A percentile compares a stretch with the other conserved stretches of the same genome.
Evolutionary conservation across 108 stramenopile genomes (phyloP).

Genomic region (Cylindrotheca closterium): DNA sequence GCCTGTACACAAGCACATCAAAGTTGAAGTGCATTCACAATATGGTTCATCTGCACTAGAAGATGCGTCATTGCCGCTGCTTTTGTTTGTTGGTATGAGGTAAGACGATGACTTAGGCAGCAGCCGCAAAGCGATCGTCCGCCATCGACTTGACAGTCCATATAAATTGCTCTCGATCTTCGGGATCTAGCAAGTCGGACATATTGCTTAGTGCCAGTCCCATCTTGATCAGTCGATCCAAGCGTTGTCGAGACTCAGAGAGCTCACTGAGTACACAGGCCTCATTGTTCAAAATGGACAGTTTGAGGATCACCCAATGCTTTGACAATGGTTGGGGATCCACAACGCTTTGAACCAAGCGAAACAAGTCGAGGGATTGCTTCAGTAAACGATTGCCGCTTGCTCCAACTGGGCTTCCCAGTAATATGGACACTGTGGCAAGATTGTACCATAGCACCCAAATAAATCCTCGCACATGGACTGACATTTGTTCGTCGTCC

Average conservation of each 20-base stretch:
- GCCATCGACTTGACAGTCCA: constrained; percentile 13
- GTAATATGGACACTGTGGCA: constrained; percentile 6
- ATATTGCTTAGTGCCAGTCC: constrained; percentile 14
- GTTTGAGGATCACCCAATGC: constrained; percentile 20
- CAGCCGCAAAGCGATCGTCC: constrained; percentile 21
- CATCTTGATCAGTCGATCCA: constrained; percentile 17
- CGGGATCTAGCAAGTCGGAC: constrained; percentile 13
- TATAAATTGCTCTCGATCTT: constrained; percentile 15
- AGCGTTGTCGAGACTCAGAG: constrained; percentile 3
- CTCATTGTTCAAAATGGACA: constrained; percentile 22
- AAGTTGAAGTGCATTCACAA: too few species aligned
- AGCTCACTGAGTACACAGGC: too few species aligned
- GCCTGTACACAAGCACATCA: too few species aligned
- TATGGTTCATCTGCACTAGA: too few species aligned
- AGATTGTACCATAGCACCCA: constrained; percentile 29
- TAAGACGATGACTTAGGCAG: too few species aligned
- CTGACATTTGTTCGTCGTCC: too few species aligned
- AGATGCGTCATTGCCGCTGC: too few species aligned
- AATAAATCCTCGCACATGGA: too few species aligned
- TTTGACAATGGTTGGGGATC: constrained; percentile 10
- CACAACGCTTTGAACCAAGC: constrained; percentile 9
- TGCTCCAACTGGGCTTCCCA: constrained; percentile 3
- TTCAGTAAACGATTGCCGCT: not conserved
- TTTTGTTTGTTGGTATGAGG: too few species aligned
- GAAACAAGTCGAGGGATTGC: constrained; percentile 14